phyloP scores from a whole-genome alignment of 1,139 yeast species.

The Chernovozyma aurita region DNA sequence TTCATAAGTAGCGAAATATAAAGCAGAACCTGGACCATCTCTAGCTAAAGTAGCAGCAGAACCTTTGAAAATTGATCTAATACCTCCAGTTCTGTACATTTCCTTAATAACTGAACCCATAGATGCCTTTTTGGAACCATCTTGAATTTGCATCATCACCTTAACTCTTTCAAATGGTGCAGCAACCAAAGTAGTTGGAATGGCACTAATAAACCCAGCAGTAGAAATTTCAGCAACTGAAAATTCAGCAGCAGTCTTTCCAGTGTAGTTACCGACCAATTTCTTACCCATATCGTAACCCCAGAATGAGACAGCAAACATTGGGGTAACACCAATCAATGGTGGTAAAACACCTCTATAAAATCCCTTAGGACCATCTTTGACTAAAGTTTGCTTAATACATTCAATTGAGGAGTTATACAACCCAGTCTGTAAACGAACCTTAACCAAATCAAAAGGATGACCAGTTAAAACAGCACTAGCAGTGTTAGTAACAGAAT shows the following conservation, averaged over 20 bases:
- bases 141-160: slow-evolving; percentile 84
- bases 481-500: slow-evolving; percentile 8
- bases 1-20: slow-evolving; percentile 94
- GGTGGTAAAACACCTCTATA: slow-evolving; percentile 91
- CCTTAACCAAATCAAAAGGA: slow-evolving; percentile 92
- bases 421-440: slow-evolving; percentile 77
- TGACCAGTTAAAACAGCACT: slow-evolving; percentile 91
- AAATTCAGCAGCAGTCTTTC: slow-evolving; percentile 40
- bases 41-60: slow-evolving; percentile 89
- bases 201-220: slow-evolving; percentile 94
- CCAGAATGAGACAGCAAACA: slow-evolving; percentile 98
- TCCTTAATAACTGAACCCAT: slow-evolving; percentile 62
- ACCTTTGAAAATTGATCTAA: slow-evolving; percentile 83
- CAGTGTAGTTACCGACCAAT: slow-evolving; percentile 48
- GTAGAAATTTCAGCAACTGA: slow-evolving; percentile 71
- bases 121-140: slow-evolving; percentile 46
- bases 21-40: slow-evolving; percentile 98
- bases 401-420: slow-evolving; percentile 63
- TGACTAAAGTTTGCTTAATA: slow-evolving; percentile 59
- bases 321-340: slow-evolving; percentile 90
- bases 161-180: slow-evolving; percentile 97
- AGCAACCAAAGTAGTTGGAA: slow-evolving; percentile 91
- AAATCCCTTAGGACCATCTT: slow-evolving; percentile 74
- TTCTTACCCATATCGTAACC: slow-evolving; percentile 93
- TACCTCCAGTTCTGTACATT: slow-evolving; percentile 77